Conservation (phyloP, 2,329 filamentous ascomycete species). For the Aureobasidium namibiae region DNA sequence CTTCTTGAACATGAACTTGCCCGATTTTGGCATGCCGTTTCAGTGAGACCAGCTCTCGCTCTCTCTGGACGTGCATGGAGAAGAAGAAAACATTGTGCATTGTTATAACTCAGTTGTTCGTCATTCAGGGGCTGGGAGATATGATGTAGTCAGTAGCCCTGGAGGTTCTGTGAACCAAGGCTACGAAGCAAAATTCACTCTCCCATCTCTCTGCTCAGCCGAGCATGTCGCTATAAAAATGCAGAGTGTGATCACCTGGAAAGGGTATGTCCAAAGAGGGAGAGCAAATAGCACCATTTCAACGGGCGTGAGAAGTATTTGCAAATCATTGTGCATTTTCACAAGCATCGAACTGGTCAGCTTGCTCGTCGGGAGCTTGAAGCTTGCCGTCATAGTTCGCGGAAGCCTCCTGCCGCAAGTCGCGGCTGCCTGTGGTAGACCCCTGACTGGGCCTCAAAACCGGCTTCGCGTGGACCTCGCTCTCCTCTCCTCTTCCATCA, state of each 20-base stretch:
- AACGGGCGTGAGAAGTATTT: not conserved
- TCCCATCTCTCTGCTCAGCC: not conserved
- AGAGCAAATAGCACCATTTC: not conserved
- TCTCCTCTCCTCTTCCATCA: not conserved
- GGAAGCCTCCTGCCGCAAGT: not conserved
- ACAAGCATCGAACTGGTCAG: no score
- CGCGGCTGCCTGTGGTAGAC: not conserved
- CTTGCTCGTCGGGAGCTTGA: not conserved
- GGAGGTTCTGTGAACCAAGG: not conserved
- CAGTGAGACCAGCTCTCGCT: not conserved
- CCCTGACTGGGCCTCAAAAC: not conserved
- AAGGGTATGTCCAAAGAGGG: not conserved
- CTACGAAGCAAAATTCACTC: not conserved
- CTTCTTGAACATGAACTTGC: conserved; percentile 15
- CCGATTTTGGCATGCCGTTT: conserved; percentile 4
- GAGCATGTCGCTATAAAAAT: not conserved
- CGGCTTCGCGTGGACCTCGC: not conserved
- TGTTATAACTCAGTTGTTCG: not conserved
- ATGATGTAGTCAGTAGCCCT: not conserved
- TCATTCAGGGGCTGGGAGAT: not conserved
- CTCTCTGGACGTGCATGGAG: not conserved
- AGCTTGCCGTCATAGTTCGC: not conserved
- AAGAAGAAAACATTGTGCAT: not conserved
- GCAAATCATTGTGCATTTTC: not conserved
- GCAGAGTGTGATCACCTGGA: not conserved